phyloP scores from a whole-genome alignment of 805 yeast genomes.

The Deakozyma indianensis region DNA sequence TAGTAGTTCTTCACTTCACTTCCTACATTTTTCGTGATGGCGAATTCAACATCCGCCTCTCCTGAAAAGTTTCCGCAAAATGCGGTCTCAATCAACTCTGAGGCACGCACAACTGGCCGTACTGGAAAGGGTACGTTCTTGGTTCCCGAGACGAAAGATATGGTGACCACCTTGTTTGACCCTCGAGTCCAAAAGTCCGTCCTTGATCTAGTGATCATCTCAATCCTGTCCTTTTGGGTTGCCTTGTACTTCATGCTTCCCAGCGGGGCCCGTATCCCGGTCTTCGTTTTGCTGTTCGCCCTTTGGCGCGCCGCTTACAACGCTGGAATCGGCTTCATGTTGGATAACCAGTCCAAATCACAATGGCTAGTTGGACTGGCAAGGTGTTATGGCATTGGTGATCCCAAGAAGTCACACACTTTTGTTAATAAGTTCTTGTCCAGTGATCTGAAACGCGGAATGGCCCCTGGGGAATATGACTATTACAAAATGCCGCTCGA shows the following conservation, averaged over 20 bases:
- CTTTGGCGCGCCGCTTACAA: conserved; percentile 70
- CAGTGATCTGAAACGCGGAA: neutral
- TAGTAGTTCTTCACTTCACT: no score
- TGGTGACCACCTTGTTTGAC: conserved; percentile 70
- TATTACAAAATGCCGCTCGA: conserved; percentile 43
- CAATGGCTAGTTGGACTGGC: conserved; percentile 41
- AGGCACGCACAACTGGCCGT: neutral
- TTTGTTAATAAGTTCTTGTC: neutral
- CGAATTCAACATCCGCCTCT: no score
- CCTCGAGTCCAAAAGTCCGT: conserved; percentile 57
- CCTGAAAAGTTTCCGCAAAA: no score
- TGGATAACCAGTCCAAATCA: conserved; percentile 51
- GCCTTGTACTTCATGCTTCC: conserved; percentile 18
- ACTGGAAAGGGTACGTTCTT: conserved; percentile 11
- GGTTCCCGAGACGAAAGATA: conserved; percentile 60
- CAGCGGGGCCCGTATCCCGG: conserved; percentile 14
- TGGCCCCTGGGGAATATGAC: conserved; percentile 11
- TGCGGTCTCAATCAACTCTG: no score
- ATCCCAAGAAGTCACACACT: conserved; percentile 9
- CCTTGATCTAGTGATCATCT: conserved; percentile 46
- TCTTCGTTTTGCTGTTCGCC: conserved; percentile 42
- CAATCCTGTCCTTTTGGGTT: conserved; percentile 25
- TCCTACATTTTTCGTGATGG: no score
- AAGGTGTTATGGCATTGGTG: conserved; percentile 31
- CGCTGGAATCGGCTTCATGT: conserved; percentile 61